phyloP scores from a whole-genome alignment of 2,329 filamentous ascomycete genomes.

The Curvularia sp. region DNA sequence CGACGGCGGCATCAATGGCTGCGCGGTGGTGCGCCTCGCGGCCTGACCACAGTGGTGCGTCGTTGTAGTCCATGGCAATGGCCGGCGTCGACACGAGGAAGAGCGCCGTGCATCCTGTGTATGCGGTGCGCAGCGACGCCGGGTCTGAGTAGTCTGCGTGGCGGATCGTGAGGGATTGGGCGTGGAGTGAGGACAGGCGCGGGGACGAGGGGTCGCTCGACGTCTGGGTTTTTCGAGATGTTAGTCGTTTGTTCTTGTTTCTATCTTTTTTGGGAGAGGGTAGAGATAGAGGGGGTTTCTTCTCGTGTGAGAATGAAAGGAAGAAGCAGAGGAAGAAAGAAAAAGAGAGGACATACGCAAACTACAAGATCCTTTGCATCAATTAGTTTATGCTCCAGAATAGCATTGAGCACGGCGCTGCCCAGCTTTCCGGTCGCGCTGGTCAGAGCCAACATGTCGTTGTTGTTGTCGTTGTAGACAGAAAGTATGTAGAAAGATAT shows the following conservation, averaged over 20 bases:
- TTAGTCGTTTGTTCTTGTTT: too few relatives aligned
- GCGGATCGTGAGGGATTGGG: slow-evolving; percentile 47
- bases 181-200: slow-evolving; percentile 40
- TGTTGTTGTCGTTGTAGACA: neutral
- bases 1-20: slow-evolving; percentile 53
- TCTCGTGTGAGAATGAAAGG: too few relatives aligned
- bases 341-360: slow-evolving; percentile 37
- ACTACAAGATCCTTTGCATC: slow-evolving; percentile 49
- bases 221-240: too few relatives aligned
- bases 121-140: slow-evolving; percentile 45
- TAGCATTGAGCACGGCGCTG: slow-evolving; percentile 52
- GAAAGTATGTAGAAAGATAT: neutral
- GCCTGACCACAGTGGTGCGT: slow-evolving; percentile 52
- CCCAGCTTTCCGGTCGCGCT: slow-evolving; percentile 58
- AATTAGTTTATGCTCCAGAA: slow-evolving; percentile 53
- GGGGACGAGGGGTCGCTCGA: slow-evolving; percentile 25
- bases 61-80: slow-evolving; percentile 55
- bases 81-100: slow-evolving; percentile 56
- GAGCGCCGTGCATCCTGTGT: slow-evolving; percentile 50
- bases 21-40: slow-evolving; percentile 55
- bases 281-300: neutral
- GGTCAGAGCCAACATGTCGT: slow-evolving; percentile 50
- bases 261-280: slow-evolving; percentile 4
- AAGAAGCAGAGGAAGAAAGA: neutral
- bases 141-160: slow-evolving; percentile 52